Percentiles rank a stretch among this genome's conserved stretches.
Conservation (phyloP, 139 green algal genomes). For the Tetraselmis chui region DNA sequence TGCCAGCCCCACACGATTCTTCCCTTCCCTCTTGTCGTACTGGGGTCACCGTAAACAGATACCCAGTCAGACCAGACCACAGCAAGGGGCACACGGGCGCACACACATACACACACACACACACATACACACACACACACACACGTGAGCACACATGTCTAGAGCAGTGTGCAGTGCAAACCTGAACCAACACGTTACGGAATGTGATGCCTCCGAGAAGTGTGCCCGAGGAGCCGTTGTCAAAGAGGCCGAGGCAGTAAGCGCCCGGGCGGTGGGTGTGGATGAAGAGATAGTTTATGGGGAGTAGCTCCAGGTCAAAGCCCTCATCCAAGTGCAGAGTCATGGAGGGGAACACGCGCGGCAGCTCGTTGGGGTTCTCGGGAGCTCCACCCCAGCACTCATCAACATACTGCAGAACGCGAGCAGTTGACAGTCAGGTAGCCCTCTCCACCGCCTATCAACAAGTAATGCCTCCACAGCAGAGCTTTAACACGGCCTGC, state of each 20-base stretch:
- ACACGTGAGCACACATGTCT: background rate
- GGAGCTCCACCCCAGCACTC: constrained; percentile 70
- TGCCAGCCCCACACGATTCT: background rate
- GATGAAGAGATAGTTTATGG: constrained; percentile 86
- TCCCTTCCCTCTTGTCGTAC: background rate
- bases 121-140: background rate
- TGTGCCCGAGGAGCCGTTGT: constrained; percentile 69
- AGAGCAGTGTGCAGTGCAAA: background rate
- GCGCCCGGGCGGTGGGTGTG: constrained; percentile 44
- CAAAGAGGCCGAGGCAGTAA: constrained; percentile 89
- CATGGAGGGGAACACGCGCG: constrained; percentile 56
- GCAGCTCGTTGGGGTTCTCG: constrained; percentile 32
- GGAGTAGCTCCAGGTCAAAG: constrained; percentile 37
- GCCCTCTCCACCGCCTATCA: no score
- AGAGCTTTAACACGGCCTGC: no score
- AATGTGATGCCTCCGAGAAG: constrained; percentile 81
- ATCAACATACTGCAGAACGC: constrained; percentile 69
- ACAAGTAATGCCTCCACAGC: no score
- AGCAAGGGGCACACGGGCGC: background rate
- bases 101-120: background rate
- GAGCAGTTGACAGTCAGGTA: no score
- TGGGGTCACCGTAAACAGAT: background rate
- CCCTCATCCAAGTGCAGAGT: constrained; percentile 49
- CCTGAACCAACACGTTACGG: constrained; percentile 68
- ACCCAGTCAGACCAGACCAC: background rate